Evolutionary conservation across 305 asterid species (phyloP).

Genomic region (Fraxinus xanthoxyloides): DNA sequence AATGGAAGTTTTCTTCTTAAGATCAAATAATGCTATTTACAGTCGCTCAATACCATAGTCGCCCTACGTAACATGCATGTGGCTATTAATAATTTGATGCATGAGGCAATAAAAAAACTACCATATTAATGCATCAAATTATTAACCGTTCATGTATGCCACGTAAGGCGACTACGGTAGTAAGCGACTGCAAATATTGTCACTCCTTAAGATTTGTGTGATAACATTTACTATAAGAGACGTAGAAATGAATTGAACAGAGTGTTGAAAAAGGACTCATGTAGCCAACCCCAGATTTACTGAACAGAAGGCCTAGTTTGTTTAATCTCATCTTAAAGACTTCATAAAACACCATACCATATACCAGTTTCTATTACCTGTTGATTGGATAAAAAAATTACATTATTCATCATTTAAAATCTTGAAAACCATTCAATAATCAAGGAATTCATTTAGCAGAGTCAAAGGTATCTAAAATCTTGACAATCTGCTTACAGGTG

Average conservation of each 20-base stretch:
- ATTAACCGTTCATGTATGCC: neutral
- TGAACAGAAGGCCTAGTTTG: neutral
- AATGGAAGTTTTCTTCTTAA: neutral
- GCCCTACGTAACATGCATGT: neutral
- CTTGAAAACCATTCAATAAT: neutral
- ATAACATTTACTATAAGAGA: neutral
- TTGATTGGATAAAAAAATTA: neutral
- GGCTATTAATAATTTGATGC: neutral
- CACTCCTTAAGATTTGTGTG: neutral
- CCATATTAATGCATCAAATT: neutral
- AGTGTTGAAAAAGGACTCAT: neutral
- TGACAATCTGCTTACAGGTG: slow-evolving; percentile 38
- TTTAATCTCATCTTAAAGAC: neutral
- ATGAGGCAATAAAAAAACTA: neutral
- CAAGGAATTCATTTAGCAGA: neutral
- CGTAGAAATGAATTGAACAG: neutral
- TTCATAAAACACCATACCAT: neutral
- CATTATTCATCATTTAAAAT: neutral
- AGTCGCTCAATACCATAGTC: neutral
- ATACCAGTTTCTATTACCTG: neutral
- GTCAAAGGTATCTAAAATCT: neutral
- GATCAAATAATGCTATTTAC: neutral
- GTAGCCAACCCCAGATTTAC: neutral
- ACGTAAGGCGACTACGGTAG: neutral
- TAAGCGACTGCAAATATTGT: neutral